These are phyloP conservation scores for Xerocomellus intermedius DNA, from an alignment of 768 basidiomycete species.

Conservation along the genomic window DNA sequence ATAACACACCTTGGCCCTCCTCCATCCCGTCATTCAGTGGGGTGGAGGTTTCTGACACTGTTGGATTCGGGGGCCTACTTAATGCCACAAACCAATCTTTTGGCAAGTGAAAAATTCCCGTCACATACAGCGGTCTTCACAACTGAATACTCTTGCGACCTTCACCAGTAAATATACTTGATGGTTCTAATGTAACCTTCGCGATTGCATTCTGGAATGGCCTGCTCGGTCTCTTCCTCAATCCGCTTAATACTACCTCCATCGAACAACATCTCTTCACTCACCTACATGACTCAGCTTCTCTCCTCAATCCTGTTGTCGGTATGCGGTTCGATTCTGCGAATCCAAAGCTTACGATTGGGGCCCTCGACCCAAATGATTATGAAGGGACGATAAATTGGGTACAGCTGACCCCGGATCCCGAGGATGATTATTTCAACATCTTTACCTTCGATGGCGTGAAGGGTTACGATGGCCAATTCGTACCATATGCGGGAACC, in stretches of 20 bases:
- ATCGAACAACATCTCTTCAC: slow-evolving; percentile 16
- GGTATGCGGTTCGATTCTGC: slow-evolving; percentile 30
- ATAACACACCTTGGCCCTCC: slow-evolving; percentile 11
- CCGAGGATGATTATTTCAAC: slow-evolving; percentile 17
- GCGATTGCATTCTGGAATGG: slow-evolving; percentile 17
- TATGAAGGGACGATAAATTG: slow-evolving; percentile 33
- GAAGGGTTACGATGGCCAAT: slow-evolving; percentile 29
- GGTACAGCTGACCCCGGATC: slow-evolving; percentile 24
- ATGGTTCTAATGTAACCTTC: slow-evolving; percentile 14
- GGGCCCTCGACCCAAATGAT: slow-evolving; percentile 31
- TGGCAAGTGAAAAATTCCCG: slow-evolving; percentile 1
- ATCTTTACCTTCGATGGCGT: slow-evolving; percentile 26
- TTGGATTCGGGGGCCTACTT: slow-evolving; percentile 22
- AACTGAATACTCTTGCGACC: neutral
- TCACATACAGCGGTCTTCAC: neutral
- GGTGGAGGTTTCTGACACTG: slow-evolving; percentile 15
- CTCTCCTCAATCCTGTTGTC: slow-evolving; percentile 31
- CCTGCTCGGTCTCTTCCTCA: slow-evolving; percentile 25
- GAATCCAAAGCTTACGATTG: slow-evolving; percentile 32
- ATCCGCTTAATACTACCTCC: slow-evolving; percentile 18
- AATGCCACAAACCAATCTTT: slow-evolving; percentile 13
- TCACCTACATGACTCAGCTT: slow-evolving; percentile 17
- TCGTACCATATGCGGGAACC: slow-evolving; percentile 18
- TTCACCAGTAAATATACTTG: slow-evolving; percentile 22
- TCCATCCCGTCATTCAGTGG: slow-evolving; percentile 21